Percentiles rank a stretch among this genome's conserved stretches.
Conservation (phyloP, 106 monocot species). For the Dendrobium nobile region DNA sequence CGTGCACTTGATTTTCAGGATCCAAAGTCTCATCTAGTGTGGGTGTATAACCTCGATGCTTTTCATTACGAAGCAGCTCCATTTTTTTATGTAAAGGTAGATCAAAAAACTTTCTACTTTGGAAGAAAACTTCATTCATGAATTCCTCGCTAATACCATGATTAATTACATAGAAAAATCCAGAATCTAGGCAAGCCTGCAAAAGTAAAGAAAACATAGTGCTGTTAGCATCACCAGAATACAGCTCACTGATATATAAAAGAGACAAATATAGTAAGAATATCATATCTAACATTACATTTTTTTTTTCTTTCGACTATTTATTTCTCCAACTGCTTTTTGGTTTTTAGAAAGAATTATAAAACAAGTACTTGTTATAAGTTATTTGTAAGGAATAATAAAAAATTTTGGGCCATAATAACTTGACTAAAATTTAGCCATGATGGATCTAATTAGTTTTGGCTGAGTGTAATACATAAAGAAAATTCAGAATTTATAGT, state of each 20-base stretch:
- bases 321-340: no score
- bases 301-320: no score
- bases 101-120: slow-evolving; percentile 70
- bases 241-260: not conserved
- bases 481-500: no score
- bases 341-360: no score
- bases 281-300: no score
- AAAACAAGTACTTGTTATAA: no score
- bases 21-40: slow-evolving; percentile 68
- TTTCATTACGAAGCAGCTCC: slow-evolving; percentile 74
- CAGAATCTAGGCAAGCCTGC: slow-evolving; percentile 76
- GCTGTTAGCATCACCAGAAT: not conserved
- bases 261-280: not conserved
- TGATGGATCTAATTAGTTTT: no score
- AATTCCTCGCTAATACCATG: slow-evolving; percentile 76
- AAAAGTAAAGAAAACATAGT: not conserved
- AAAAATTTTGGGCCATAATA: no score
- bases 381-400: no score
- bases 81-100: slow-evolving; percentile 57
- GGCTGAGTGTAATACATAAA: no score
- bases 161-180: slow-evolving; percentile 75
- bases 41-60: slow-evolving; percentile 87
- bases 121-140: slow-evolving; percentile 66
- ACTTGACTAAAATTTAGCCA: no score
- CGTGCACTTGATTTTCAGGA: slow-evolving; percentile 71